phyloP scores from a whole-genome alignment of 2,329 filamentous ascomycete genomes.

The Fusarium sp. region DNA sequence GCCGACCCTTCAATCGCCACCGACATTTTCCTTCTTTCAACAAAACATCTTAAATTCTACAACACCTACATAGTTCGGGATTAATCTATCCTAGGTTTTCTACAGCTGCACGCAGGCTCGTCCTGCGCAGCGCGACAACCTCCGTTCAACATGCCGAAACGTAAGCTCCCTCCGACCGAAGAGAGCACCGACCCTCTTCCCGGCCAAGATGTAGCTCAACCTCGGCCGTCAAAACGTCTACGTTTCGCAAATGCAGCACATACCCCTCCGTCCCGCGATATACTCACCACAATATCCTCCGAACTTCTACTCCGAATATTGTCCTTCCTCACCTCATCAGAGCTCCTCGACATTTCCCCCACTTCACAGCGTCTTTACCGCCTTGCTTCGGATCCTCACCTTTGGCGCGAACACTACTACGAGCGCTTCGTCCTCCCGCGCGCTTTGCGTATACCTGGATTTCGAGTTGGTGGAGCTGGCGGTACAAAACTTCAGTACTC shows the following conservation, averaged over 20 bases:
- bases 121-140: constrained; percentile 23
- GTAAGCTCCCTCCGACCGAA: constrained; percentile 37
- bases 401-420: constrained; percentile 94
- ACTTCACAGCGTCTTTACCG: constrained; percentile 82
- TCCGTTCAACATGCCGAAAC: constrained; percentile 45
- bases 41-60: constrained; percentile 5
- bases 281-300: constrained; percentile 81
- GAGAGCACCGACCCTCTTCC: constrained; percentile 8
- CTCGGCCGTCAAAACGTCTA: constrained; percentile 43
- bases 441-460: constrained; percentile 79
- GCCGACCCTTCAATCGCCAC: constrained; percentile 37
- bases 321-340: constrained; percentile 77
- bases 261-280: constrained; percentile 60
- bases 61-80: not conserved
- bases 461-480: constrained; percentile 56
- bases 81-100: not conserved
- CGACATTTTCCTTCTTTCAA: constrained; percentile 40
- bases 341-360: constrained; percentile 72
- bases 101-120: constrained; percentile 20
- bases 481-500: constrained; percentile 60
- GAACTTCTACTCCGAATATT: constrained; percentile 90
- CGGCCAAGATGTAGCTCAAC: constrained; percentile 4
- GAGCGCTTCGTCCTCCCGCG: constrained; percentile 86
- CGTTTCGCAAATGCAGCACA: constrained; percentile 29
- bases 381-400: constrained; percentile 82